phyloP scores from a whole-genome alignment of 192 early-diverging fungal species.

The Coemansia sp. region DNA sequence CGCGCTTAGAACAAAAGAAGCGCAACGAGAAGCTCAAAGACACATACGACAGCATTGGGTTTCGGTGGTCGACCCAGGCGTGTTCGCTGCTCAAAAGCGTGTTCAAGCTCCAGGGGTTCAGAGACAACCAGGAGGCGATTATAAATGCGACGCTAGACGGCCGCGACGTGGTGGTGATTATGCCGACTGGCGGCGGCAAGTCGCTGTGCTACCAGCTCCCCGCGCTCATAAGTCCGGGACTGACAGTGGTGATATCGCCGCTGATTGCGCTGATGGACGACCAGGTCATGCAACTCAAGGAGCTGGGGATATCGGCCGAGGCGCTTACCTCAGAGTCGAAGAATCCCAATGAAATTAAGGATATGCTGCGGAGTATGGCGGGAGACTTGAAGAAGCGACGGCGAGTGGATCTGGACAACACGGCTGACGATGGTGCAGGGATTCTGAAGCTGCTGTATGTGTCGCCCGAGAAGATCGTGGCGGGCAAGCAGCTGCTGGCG shows the following conservation, averaged over 20 bases:
- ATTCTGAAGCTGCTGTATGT: slow-evolving; percentile 49
- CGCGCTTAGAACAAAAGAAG: slow-evolving; percentile 9
- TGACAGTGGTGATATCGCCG: slow-evolving; percentile 55
- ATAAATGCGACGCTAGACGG: slow-evolving; percentile 56
- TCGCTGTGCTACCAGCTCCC: slow-evolving; percentile 56
- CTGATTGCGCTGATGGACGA: slow-evolving; percentile 55
- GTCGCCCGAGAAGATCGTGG: slow-evolving; percentile 53
- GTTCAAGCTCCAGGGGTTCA: slow-evolving; percentile 50
- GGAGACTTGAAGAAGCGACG: slow-evolving; percentile 7
- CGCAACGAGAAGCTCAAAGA: slow-evolving; percentile 20
- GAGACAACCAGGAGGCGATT: slow-evolving; percentile 47
- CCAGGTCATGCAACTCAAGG: slow-evolving; percentile 50
- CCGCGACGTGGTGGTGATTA: slow-evolving; percentile 47
- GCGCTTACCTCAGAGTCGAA: slow-evolving; percentile 46
- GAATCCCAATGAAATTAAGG: slow-evolving; percentile 32
- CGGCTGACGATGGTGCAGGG: neutral
- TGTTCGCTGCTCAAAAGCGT: slow-evolving; percentile 31
- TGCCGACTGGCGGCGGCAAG: slow-evolving; percentile 55
- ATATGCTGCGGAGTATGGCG: slow-evolving; percentile 17
- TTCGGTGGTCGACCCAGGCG: slow-evolving; percentile 54
- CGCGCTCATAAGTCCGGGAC: slow-evolving; percentile 29
- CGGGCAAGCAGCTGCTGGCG: slow-evolving; percentile 44
- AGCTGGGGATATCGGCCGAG: slow-evolving; percentile 31
- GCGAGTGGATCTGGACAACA: neutral
- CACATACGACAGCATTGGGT: slow-evolving; percentile 40